phyloP scores from a whole-genome alignment of 2,329 filamentous ascomycete species.

The Fusarium cyanostomum region DNA sequence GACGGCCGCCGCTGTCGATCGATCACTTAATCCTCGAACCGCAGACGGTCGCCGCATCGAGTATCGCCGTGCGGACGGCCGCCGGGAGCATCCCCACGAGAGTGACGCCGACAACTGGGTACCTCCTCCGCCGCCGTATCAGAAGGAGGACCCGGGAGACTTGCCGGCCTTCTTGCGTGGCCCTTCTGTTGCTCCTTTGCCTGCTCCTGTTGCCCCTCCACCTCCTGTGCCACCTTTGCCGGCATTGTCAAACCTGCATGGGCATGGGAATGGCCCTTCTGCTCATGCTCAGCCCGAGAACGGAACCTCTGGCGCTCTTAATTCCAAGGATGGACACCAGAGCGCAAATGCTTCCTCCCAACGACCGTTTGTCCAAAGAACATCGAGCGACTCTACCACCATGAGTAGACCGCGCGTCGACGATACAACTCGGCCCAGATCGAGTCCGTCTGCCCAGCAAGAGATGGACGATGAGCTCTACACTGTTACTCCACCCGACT shows the following conservation, averaged over 20 bases:
- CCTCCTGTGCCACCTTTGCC: conserved; percentile 35
- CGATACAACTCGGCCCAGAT: conserved; percentile 44
- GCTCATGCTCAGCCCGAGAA: neutral
- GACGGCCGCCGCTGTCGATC: conserved; percentile 78
- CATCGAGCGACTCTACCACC: conserved; percentile 50
- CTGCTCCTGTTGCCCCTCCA: conserved; percentile 39
- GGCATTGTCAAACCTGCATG: conserved; percentile 10
- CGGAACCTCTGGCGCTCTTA: neutral
- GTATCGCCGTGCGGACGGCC: conserved; percentile 75
- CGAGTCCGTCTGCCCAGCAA: conserved; percentile 44
- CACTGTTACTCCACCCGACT: conserved; percentile 58
- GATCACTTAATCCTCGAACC: conserved; percentile 70
- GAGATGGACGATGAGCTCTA: conserved; percentile 56
- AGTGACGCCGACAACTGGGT: conserved; percentile 92
- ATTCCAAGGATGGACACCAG: conserved; percentile 16
- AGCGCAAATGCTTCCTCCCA: conserved; percentile 14
- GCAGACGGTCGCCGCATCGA: conserved; percentile 64
- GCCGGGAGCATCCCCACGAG: conserved; percentile 80
- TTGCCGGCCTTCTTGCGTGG: conserved; percentile 66
- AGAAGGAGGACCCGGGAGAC: conserved; percentile 69
- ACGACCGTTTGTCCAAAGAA: conserved; percentile 45
- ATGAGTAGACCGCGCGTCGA: conserved; percentile 39
- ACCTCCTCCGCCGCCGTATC: conserved; percentile 83
- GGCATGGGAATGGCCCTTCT: neutral
- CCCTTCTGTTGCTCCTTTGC: conserved; percentile 52